Evolutionary conservation across 306 rosid genomes (phyloP), one percentile per base, ranked within the genome.

Genomic region (Ziziphus jujuba): DNA sequence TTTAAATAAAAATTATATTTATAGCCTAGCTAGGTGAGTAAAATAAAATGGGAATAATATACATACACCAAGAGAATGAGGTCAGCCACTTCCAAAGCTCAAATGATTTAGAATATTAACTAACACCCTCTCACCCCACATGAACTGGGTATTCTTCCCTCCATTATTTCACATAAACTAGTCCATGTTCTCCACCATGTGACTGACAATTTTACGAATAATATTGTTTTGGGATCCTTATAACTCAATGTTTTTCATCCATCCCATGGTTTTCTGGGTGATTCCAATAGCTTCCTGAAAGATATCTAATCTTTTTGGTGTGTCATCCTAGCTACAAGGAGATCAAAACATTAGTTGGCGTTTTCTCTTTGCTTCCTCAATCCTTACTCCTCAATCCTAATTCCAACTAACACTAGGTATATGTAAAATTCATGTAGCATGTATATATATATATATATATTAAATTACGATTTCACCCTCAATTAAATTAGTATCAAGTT

Each of bases 171-270:
- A 56, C 23, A 20, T 35, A 38, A 50, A 15, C 24, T 71, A 55
- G n/a, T 60, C 28, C 63, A 72, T 76, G 79, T 69, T 69, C 75
- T 35, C 43, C 69, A 13, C 64, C 69, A 77, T 66, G 62, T 63
- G 76, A 50, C 20, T 40, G 34, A 52, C 14, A 44, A n/a, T 14
- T 21, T 35, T 53, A 52, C 13, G 20, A 61, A 61, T 38, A 56
- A 19, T 40, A 49, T 31, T 33, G 16, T 36, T 17, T 7, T 55
- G 5, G 35, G 69, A 66, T 71, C 52, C 51, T 77, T 44, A 53
- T 36, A 61, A 54, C 40, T 59, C 19, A 19, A 56, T 43, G 7
- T 11, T 43, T 59, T 22, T n/a, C n/a, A n/a, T n/a, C n/a, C 63
- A 20, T 40, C 33, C 66, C 52, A 59, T 17, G 55, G 66, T 44